A percentile compares a stretch with the other conserved stretches of the same genome.
Conservation (phyloP, 2,329 filamentous ascomycete species). For the Claviceps fusiformis region DNA sequence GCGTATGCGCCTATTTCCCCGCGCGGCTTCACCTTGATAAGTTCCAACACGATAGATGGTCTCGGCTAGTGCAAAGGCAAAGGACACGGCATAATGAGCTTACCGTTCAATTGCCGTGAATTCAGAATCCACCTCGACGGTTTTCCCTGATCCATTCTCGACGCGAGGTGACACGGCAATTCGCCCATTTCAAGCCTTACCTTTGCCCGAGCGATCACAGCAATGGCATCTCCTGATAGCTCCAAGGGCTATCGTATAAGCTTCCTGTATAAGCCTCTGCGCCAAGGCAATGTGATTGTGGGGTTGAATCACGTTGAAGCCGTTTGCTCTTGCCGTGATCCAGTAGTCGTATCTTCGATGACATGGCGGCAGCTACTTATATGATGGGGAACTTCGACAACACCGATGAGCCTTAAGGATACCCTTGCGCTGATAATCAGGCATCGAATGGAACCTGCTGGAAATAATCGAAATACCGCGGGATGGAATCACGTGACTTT, state of each 20-base stretch:
- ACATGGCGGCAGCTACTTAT: background rate
- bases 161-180: background rate
- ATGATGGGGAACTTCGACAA: too few species aligned
- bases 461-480: too few species aligned
- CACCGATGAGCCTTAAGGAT: too few species aligned
- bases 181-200: background rate
- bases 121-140: slow-evolving; percentile 15
- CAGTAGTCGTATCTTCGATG: background rate
- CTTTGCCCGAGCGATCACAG: background rate
- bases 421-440: too few species aligned
- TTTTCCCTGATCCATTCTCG: slow-evolving; percentile 17
- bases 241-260: background rate
- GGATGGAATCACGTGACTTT: background rate
- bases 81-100: slow-evolving; percentile 17
- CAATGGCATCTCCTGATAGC: background rate
- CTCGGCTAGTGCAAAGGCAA: slow-evolving; percentile 25
- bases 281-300: background rate
- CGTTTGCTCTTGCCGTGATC: background rate
- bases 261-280: too few species aligned
- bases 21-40: slow-evolving; percentile 27
- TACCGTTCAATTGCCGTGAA: slow-evolving; percentile 9
- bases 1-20: slow-evolving; percentile 13
- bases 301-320: background rate
- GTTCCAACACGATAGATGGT: slow-evolving; percentile 19
- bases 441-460: too few species aligned